phyloP scores from a whole-genome alignment of 2,329 filamentous ascomycete genomes.

The Paraphoma chrysanthemicola region DNA sequence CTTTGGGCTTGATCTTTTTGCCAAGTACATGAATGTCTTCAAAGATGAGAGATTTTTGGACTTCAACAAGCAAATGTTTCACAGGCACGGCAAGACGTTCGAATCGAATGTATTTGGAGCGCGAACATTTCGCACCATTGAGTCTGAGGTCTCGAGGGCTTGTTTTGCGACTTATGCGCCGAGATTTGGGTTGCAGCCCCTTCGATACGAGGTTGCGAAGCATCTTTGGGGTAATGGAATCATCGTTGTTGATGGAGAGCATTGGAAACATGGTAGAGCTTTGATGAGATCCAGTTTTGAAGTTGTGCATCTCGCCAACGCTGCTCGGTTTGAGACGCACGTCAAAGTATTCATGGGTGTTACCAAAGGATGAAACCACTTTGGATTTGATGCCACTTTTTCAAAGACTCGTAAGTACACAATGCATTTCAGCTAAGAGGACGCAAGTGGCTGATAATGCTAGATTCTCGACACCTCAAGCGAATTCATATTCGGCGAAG shows the following conservation, averaged over 20 bases:
- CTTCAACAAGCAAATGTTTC: constrained; percentile 5
- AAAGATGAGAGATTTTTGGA: constrained; percentile 3
- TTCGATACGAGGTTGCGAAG: constrained; percentile 5
- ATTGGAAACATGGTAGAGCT: constrained; percentile 8
- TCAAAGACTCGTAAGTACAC: constrained; percentile 10
- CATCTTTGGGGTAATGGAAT: constrained; percentile 16
- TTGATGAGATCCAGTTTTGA: constrained; percentile 13
- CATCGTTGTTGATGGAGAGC: constrained; percentile 9
- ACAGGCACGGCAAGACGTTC: constrained; percentile 13
- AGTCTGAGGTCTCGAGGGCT: constrained; percentile 16
- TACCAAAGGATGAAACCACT: constrained; percentile 13
- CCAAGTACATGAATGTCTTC: constrained; percentile 5
- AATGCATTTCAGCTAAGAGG: not conserved
- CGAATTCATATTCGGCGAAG: constrained; percentile 24
- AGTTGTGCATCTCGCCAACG: constrained; percentile 11
- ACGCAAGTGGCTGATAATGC: not conserved
- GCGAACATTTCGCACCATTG: constrained; percentile 9
- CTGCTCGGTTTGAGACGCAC: constrained; percentile 7
- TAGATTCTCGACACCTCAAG: constrained; percentile 20
- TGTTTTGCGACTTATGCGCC: constrained; percentile 11
- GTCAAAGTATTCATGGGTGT: constrained; percentile 7
- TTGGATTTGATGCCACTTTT: constrained; percentile 15
- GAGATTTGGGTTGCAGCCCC: constrained; percentile 11
- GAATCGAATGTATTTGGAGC: constrained; percentile 8
- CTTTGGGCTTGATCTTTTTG: constrained; percentile 9